phyloP scores from a whole-genome alignment of 805 yeast species.

The Spathaspora sp. region DNA sequence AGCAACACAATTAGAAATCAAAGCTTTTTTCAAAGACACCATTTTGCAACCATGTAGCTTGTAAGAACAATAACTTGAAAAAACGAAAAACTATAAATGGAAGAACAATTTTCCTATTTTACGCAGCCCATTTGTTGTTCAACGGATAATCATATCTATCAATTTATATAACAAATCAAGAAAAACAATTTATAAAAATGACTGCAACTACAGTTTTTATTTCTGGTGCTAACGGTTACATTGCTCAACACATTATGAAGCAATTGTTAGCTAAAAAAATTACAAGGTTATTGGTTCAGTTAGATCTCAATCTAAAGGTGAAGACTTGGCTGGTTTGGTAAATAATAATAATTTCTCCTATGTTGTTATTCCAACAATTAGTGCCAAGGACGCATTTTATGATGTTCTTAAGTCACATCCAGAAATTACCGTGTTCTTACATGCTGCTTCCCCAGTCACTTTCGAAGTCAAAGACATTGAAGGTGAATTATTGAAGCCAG shows the following conservation, averaged over 20 bases:
- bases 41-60: too few relatives aligned
- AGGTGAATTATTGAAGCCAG: slow-evolving; percentile 49
- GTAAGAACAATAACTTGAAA: too few relatives aligned
- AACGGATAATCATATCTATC: neutral
- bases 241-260: slow-evolving; percentile 47
- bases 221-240: slow-evolving; percentile 53
- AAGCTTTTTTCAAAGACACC: too few relatives aligned
- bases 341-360: slow-evolving; percentile 12
- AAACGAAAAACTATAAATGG: too few relatives aligned
- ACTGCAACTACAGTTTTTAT: slow-evolving; percentile 33
- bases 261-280: slow-evolving; percentile 29
- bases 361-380: slow-evolving; percentile 17
- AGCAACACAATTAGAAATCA: too few relatives aligned
- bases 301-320: slow-evolving; percentile 21
- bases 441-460: slow-evolving; percentile 23
- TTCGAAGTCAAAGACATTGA: slow-evolving; percentile 23
- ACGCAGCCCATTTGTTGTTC: neutral
- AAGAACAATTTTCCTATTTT: too few relatives aligned
- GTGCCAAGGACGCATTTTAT: slow-evolving; percentile 17
- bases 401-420: slow-evolving; percentile 20
- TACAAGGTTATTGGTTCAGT: slow-evolving; percentile 36
- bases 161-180: too few relatives aligned
- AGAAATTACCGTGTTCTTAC: slow-evolving; percentile 19
- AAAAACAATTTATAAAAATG: neutral
- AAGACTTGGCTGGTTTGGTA: slow-evolving; percentile 24